A percentile compares a stretch with the other conserved stretches of the same genome.
These are phyloP conservation scores for Lichtheimia ornata DNA, from an alignment of 371 early-diverging fungal species.

Conservation along the genomic window DNA sequence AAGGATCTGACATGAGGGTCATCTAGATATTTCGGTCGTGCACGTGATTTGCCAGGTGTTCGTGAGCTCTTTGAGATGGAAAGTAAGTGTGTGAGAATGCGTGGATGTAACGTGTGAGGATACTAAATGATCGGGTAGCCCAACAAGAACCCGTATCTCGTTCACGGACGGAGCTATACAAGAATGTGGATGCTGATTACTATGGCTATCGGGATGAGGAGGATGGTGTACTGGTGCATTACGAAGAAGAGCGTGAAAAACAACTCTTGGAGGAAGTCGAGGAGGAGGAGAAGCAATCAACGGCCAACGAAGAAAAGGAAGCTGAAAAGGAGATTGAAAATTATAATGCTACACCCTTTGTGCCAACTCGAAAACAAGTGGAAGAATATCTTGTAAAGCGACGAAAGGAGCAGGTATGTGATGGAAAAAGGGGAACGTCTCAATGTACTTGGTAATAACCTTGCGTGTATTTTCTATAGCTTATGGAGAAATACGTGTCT, in stretches of 20 bases:
- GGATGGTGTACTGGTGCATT: slow-evolving; percentile 78
- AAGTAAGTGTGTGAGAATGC: slow-evolving; percentile 24
- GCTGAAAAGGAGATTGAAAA: slow-evolving; percentile 14
- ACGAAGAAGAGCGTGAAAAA: slow-evolving; percentile 67
- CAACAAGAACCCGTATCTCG: slow-evolving; percentile 41
- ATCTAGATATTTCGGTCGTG: slow-evolving; percentile 92
- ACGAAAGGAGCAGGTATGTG: slow-evolving; percentile 63
- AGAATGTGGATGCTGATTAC: slow-evolving; percentile 90
- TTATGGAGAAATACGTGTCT: slow-evolving; percentile 44
- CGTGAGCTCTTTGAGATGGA: slow-evolving; percentile 86
- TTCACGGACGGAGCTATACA: slow-evolving; percentile 72
- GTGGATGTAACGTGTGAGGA: background rate
- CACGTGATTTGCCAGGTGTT: slow-evolving; percentile 94
- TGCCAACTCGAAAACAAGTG: slow-evolving; percentile 75
- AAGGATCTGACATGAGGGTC: background rate
- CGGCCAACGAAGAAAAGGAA: slow-evolving; percentile 26
- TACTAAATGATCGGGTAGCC: slow-evolving; percentile 10
- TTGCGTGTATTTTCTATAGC: slow-evolving; percentile 2
- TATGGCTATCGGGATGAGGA: slow-evolving; percentile 96
- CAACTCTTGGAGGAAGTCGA: slow-evolving; percentile 39
- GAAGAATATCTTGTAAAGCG: slow-evolving; percentile 73
- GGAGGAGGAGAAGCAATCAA: slow-evolving; percentile 27
- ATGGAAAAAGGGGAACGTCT: too few species aligned
- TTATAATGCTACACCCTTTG: slow-evolving; percentile 19
- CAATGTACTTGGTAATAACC: background rate